Percentiles rank a stretch among this genome's conserved stretches.
phyloP scores from a whole-genome alignment of 306 rosid genomes.

The Prunus padus region DNA sequence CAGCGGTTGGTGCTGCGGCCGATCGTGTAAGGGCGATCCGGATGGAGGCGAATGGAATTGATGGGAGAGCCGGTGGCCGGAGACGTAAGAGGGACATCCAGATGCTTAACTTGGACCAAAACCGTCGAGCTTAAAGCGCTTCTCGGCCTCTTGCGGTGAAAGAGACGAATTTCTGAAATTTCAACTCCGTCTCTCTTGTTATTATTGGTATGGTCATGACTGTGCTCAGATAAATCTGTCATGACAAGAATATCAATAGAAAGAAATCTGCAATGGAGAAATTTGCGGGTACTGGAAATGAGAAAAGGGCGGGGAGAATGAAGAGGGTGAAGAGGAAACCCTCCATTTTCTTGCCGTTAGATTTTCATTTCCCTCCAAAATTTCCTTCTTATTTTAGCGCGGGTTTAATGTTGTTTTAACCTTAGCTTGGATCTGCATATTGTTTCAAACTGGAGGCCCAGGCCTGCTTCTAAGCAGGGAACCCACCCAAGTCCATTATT shows the following conservation, averaged over 20 bases:
- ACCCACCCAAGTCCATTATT: too few relatives aligned
- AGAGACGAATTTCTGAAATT: neutral
- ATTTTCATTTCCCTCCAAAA: conserved; percentile 17
- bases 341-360: neutral
- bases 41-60: conserved; percentile 35
- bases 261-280: neutral
- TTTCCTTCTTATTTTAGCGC: neutral
- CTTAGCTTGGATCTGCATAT: too few relatives aligned
- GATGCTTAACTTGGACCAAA: conserved; percentile 35
- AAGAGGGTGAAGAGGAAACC: neutral
- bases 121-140: neutral
- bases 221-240: neutral
- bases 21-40: conserved; percentile 49
- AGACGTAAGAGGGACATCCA: conserved; percentile 43
- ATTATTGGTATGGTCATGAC: neutral
- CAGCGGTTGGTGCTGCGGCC: conserved; percentile 50
- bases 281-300: neutral
- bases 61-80: conserved; percentile 20
- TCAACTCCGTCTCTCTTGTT: neutral
- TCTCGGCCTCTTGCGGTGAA: neutral
- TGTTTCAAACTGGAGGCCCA: too few relatives aligned
- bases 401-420: neutral
- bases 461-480: too few relatives aligned
- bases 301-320: neutral
- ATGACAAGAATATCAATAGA: neutral